Evolutionary conservation across 1,284 basidiomycete species (phyloP).

Genomic region (Trametes versicolor): DNA sequence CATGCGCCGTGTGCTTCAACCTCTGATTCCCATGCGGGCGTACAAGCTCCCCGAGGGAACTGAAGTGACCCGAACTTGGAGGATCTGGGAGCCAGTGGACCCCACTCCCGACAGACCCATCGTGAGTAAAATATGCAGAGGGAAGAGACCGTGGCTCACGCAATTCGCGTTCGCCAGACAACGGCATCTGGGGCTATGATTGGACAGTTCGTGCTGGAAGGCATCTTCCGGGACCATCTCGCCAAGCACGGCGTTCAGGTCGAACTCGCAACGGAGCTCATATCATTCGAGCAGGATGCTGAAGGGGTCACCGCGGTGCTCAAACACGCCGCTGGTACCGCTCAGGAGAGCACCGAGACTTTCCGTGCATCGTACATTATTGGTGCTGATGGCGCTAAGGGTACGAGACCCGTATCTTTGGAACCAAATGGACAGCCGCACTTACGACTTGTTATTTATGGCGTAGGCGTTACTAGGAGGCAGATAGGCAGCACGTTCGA

Average conservation of each 20-base stretch:
- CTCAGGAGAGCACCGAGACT: constrained; percentile 21
- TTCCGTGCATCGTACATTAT: constrained; percentile 43
- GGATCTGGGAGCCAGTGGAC: constrained; percentile 10
- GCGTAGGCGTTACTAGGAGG: constrained; percentile 42
- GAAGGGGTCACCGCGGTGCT: constrained; percentile 38
- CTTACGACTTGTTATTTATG: neutral
- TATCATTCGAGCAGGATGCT: constrained; percentile 38
- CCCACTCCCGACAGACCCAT: constrained; percentile 37
- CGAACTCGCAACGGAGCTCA: constrained; percentile 44
- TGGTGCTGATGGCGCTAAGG: constrained; percentile 51
- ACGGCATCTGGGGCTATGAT: neutral
- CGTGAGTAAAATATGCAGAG: constrained; percentile 19
- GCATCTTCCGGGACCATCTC: constrained; percentile 44
- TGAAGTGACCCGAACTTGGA: constrained; percentile 23
- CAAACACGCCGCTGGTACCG: constrained; percentile 10
- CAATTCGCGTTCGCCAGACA: neutral
- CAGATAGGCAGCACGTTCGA: constrained; percentile 43
- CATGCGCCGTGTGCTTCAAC: constrained; percentile 1
- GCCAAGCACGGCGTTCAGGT: constrained; percentile 39
- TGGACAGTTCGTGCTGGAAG: constrained; percentile 42
- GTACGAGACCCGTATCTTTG: constrained; percentile 28
- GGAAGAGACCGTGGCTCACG: too few species aligned
- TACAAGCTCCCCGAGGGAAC: constrained; percentile 36
- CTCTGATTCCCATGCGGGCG: constrained; percentile 16
- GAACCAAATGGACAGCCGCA: neutral